phyloP scores from a whole-genome alignment of 1,284 basidiomycete genomes.

The Rhodotorula sp. region DNA sequence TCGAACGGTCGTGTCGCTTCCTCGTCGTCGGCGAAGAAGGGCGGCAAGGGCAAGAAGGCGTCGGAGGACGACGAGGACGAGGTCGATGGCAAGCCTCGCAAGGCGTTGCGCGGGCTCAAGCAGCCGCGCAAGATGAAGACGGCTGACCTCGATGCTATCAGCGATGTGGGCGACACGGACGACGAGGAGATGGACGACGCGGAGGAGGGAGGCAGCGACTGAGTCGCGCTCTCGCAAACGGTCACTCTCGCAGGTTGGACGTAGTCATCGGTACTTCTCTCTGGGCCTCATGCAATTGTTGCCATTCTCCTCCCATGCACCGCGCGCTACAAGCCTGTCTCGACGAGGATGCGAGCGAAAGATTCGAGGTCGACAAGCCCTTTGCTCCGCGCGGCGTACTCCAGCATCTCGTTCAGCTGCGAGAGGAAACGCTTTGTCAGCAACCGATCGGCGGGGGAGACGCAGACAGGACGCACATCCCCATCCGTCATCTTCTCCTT shows the following conservation, averaged over 20 bases:
- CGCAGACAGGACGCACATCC: constrained; percentile 31
- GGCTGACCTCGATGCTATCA: not conserved
- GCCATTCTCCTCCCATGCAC: not conserved
- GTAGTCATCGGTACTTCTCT: not conserved
- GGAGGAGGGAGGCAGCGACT: not conserved
- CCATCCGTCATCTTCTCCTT: constrained; percentile 43
- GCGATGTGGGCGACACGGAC: constrained; percentile 16
- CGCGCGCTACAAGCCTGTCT: constrained; percentile 21
- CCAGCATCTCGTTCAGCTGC: constrained; percentile 44
- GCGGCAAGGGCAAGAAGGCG: constrained; percentile 5
- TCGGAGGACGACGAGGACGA: not conserved
- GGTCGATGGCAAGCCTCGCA: not conserved
- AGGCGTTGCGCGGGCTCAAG: not conserved
- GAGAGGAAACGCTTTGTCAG: no score
- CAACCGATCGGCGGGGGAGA: no score
- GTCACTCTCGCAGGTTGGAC: not conserved
- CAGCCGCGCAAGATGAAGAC: constrained; percentile 14
- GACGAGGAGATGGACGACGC: constrained; percentile 4
- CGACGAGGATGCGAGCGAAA: constrained; percentile 40
- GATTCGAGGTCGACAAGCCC: constrained; percentile 35
- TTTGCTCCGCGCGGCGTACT: constrained; percentile 33
- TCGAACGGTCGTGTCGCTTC: not conserved
- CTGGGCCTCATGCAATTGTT: not conserved
- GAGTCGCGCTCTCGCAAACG: not conserved
- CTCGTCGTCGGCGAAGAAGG: not conserved